Evolutionary conservation across 2,329 filamentous ascomycete species (phyloP), one percentile per base, ranked within the genome.

Genomic region (Neofusicoccum sp.): DNA sequence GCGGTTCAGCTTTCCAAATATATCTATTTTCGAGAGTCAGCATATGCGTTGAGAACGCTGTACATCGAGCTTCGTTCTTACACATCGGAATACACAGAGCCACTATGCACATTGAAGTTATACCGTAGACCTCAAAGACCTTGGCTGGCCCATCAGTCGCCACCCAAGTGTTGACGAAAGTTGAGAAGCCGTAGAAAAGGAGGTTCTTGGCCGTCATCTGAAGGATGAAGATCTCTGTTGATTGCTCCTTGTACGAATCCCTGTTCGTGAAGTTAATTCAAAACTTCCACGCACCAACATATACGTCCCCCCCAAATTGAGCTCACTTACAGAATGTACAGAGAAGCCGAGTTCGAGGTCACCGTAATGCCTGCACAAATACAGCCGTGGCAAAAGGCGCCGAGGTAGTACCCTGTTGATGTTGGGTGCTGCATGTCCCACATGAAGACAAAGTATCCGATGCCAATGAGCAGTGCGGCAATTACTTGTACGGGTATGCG

Each of bases 191-290:
- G 61, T 73, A 73, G 61, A 73, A 73, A 3, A 72, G 41, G 53
- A 73, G 71, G 44, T 73, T 73, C 61, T 73, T 73, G 1, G 71
- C 63, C 69, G 72, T 72, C 71, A 73, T 73, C 45, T 73, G 70
- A 8, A 73, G 63, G 47, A 73, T 69, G 62, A 73, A 73, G 12
- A 73, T 67, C 48, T 72, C 66, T 3, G 70, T 72, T 1, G 67
- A 63, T 41, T 71, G 65, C 2, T 58, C 62, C 9, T 67, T 68
- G 56, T 72, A 73, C 0, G 69, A 67, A 47, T 73, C 71, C 5
- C 70, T 72, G 41, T 9, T n/a, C 6, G 5, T 38, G n/a, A 28
- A 1, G 0, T 26, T 4, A n/a, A 8, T 16, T 9, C 3, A 5
- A 9, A 11, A 30, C 7, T 12, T 14, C 3, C 7, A 47, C 11